A percentile compares a stretch with the other conserved stretches of the same genome.
phyloP scores from a whole-genome alignment of 257 asterid genomes.

The Gentiana dahurica region DNA sequence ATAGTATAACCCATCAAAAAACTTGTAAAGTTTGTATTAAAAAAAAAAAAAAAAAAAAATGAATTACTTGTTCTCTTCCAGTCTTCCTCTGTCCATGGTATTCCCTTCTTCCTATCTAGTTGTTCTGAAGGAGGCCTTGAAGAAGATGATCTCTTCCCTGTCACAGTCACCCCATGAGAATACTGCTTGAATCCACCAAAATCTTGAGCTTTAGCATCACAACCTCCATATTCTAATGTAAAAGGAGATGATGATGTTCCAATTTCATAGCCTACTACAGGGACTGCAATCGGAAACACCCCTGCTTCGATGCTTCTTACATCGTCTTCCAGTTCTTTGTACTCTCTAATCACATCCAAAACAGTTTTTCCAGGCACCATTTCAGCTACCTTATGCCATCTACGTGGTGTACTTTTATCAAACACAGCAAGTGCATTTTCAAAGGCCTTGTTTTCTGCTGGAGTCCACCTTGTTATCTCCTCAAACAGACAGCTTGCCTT shows the following conservation, averaged over 20 bases:
- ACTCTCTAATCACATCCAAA: constrained; percentile 68
- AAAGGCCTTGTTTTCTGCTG: constrained; percentile 75
- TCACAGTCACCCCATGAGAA: constrained; percentile 23
- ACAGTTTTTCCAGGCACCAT: constrained; percentile 92
- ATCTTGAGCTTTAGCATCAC: too few relatives aligned
- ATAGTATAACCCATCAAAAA: too few relatives aligned
- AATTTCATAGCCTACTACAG: constrained; percentile 39
- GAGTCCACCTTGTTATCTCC: constrained; percentile 67
- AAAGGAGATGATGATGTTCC: constrained; percentile 59
- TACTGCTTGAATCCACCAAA: constrained; percentile 49
- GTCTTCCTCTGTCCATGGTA: constrained; percentile 97
- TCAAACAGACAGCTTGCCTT: constrained; percentile 51
- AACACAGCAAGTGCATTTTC: constrained; percentile 82
- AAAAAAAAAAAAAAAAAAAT: constrained; percentile 1
- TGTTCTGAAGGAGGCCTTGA: constrained; percentile 48
- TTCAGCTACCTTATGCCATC: constrained; percentile 82
- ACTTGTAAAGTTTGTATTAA: too few relatives aligned
- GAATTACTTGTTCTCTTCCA: constrained; percentile 71
- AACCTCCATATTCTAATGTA: constrained; percentile 69
- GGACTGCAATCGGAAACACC: constrained; percentile 60
- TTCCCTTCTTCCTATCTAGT: constrained; percentile 87
- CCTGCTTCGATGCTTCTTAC: constrained; percentile 92
- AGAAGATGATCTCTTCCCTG: constrained; percentile 36
- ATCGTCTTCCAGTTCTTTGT: constrained; percentile 74
- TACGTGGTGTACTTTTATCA: constrained; percentile 76